Base-by-base conservation (phyloP, 176 grass and related monocot genomes). In the Zea mays region DNA sequence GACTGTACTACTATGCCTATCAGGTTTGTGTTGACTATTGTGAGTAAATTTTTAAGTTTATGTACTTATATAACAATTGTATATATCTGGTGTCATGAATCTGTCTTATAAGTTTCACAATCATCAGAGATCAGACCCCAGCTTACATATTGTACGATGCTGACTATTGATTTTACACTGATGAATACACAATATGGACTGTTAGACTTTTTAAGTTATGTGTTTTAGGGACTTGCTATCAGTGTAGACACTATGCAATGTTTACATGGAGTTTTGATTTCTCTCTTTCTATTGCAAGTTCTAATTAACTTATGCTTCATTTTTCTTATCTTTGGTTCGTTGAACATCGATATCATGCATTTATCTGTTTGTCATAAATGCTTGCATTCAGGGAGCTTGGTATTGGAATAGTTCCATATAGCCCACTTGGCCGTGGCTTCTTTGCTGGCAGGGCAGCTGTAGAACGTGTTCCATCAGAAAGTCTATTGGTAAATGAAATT, bases 361-460 rank as follows among this genome's bases (percentile, higher is more conserved):
- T 66, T 52, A 12, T 84, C 2, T 67, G 0, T 72, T 42, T 87
- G 39, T 79, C 7, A 65, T 82, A 63, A 15, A 59, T 84, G 47
- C 46, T 49, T 76, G 17, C 69, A 55, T 90, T 71, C 88, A 97
- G 91, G 69, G 80, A 97, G 69, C 87, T 94, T 80, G 95, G 89
- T 15, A 92, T 94, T 86, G 86, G 86, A 64, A 76, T 97, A 33
- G 81, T 97, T 76, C 77, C 94, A 35, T 93, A 97, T 51, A 91
- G 89, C 73, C 94, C 94, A 61, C 79, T 97, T 55, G 89, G 65
- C 38, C 87, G 81, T 62, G 95, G 89, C 15, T 97, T 97, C 67
- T 97, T 97, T 66, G 95, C 79, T 82, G 95, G 95, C 46, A 90
- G 69, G 81, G 86, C 78, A 71, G 75, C 73, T 21, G 82, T 82